Evolutionary conservation across 306 rosid genomes (phyloP).

Genomic region (Lagenaria siceraria): DNA sequence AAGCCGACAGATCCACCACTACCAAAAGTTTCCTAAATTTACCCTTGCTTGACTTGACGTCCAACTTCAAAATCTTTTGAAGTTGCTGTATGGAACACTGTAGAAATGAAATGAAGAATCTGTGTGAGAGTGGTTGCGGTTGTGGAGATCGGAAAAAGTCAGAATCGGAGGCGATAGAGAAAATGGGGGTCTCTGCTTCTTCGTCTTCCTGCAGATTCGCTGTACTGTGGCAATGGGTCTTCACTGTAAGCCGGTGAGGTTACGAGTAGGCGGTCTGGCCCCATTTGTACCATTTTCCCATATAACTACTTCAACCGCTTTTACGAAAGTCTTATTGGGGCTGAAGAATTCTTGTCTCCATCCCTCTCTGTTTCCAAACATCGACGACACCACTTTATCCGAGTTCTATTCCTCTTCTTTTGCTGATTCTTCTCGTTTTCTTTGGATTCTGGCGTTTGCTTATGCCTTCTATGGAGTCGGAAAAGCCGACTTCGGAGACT

Average conservation of each 20-base stretch:
- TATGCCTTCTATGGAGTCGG: constrained; percentile 27
- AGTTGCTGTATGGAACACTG: neutral
- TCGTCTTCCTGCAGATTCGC: neutral
- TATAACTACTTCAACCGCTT: constrained; percentile 8
- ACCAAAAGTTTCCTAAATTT: neutral
- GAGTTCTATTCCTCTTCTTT: constrained; percentile 25
- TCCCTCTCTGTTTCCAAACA: neutral
- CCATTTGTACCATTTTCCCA: neutral
- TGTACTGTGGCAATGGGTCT: neutral
- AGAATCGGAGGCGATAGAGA: neutral
- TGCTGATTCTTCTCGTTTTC: constrained; percentile 14
- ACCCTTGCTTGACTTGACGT: neutral
- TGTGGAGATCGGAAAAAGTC: neutral
- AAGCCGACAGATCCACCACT: constrained; percentile 1
- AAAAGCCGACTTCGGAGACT: neutral
- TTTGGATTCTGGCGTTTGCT: constrained; percentile 14
- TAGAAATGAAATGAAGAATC: neutral
- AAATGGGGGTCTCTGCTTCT: neutral
- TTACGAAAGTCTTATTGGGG: neutral
- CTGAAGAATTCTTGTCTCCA: neutral
- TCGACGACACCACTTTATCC: neutral
- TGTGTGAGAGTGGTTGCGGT: neutral
- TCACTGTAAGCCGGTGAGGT: neutral
- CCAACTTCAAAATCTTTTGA: neutral
- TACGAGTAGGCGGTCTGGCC: neutral